Evolutionary conservation across 352 stramenopile species (phyloP).

Genomic region (Pythium rishiriense): DNA sequence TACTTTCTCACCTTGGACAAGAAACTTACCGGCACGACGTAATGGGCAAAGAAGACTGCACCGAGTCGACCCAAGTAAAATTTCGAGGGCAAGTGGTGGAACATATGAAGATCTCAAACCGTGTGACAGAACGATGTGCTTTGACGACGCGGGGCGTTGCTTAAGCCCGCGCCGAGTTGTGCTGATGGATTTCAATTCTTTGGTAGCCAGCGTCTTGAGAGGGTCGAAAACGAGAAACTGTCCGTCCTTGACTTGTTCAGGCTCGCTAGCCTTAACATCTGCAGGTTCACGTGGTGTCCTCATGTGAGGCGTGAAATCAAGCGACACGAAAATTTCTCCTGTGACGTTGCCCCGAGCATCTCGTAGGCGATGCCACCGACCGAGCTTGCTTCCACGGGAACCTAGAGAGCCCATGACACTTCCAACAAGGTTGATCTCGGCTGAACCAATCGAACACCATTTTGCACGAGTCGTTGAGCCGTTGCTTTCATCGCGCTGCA

Average conservation of each 20-base stretch:
- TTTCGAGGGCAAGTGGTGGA: slow-evolving; percentile 80
- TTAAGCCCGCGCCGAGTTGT: slow-evolving; percentile 26
- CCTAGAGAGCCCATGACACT: slow-evolving; percentile 82
- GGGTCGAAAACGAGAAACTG: slow-evolving; percentile 88
- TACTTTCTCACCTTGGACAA: slow-evolving; percentile 86
- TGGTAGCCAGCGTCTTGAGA: slow-evolving; percentile 71
- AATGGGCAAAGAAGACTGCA: slow-evolving; percentile 84
- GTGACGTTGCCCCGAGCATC: slow-evolving; percentile 78
- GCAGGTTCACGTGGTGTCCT: slow-evolving; percentile 25
- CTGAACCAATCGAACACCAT: slow-evolving; percentile 76
- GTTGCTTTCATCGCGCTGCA: slow-evolving; percentile 56
- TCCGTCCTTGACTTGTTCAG: slow-evolving; percentile 76
- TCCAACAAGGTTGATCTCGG: slow-evolving; percentile 83
- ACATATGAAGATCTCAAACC: slow-evolving; percentile 81
- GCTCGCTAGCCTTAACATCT: slow-evolving; percentile 47
- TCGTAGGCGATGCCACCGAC: slow-evolving; percentile 82
- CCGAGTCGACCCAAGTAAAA: slow-evolving; percentile 65
- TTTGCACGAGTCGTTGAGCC: slow-evolving; percentile 48
- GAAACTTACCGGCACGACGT: slow-evolving; percentile 83
- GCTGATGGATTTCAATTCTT: slow-evolving; percentile 34
- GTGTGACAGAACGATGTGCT: slow-evolving; percentile 74
- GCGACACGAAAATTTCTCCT: slow-evolving; percentile 79
- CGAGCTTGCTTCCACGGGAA: slow-evolving; percentile 61
- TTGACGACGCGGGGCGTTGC: slow-evolving; percentile 30
- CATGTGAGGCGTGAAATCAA: slow-evolving; percentile 73